Evolutionary conservation across 169 alveolate genomes (phyloP).

Genomic region (Ichthyophthirius multifiliis): DNA sequence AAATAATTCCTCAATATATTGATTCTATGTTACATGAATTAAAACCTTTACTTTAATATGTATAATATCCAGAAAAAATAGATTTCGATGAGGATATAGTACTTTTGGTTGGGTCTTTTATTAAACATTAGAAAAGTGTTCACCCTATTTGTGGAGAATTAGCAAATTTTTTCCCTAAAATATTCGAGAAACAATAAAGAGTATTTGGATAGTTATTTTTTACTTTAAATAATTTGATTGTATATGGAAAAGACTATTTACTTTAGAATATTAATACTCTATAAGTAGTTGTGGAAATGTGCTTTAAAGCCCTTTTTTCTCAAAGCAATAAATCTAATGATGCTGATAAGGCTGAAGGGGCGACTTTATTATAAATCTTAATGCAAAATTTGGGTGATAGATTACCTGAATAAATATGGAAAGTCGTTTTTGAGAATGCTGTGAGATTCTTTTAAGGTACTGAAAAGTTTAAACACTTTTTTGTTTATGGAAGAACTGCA

Average conservation of each 20-base stretch:
- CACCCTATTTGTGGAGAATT: conserved; percentile 30
- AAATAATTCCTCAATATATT: conserved; percentile 25
- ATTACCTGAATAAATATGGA: conserved; percentile 37
- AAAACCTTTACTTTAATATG: conserved; percentile 36
- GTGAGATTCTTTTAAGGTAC: background rate
- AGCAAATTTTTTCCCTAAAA: conserved; percentile 35
- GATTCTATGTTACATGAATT: conserved; percentile 26
- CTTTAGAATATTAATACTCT: conserved; percentile 11
- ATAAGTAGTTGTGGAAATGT: conserved; percentile 29
- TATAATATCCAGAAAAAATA: conserved; percentile 30
- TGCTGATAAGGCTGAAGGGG: conserved; percentile 51
- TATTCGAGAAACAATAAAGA: conserved; percentile 34
- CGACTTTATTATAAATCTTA: conserved; percentile 35
- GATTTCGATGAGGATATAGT: conserved; percentile 68
- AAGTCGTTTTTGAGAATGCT: conserved; percentile 10
- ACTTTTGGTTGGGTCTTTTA: conserved; percentile 28
- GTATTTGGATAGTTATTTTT: conserved; percentile 42
- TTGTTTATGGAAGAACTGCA: conserved; percentile 23
- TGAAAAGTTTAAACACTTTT: background rate
- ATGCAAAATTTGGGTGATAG: conserved; percentile 23
- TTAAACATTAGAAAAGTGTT: conserved; percentile 24
- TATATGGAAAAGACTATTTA: conserved; percentile 41
- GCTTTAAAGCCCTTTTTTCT: conserved; percentile 21
- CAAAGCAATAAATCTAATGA: conserved; percentile 9
- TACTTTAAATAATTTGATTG: conserved; percentile 35